These are phyloP conservation scores for Ophiostoma sp. DNA, from an alignment of 2,329 filamentous ascomycete genomes.

Conservation along the genomic window DNA sequence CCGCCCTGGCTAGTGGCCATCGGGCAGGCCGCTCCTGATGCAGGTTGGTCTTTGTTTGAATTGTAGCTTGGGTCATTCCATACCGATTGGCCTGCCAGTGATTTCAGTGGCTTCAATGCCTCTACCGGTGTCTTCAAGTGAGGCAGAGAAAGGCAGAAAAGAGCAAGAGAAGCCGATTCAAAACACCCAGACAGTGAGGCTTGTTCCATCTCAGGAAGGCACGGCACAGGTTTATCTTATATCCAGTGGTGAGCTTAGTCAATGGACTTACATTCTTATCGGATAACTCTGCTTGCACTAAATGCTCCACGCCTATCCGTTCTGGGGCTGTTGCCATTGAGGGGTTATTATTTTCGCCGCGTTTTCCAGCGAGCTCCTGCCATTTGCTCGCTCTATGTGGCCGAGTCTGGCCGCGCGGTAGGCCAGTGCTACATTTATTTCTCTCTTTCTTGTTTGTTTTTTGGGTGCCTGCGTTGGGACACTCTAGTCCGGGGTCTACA, in stretches of 20 bases:
- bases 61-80: background rate
- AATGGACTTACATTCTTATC: slow-evolving; percentile 17
- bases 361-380: slow-evolving; percentile 27
- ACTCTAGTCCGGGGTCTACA: background rate
- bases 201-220: background rate
- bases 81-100: background rate
- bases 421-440: background rate
- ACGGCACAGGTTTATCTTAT: slow-evolving; percentile 2
- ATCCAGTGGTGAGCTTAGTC: background rate
- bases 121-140: background rate
- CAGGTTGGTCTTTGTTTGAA: no score
- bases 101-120: background rate
- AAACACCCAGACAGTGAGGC: background rate
- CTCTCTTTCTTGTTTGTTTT: background rate
- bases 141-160: background rate
- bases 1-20: background rate
- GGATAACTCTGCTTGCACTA: background rate
- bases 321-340: slow-evolving; percentile 21
- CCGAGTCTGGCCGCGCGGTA: slow-evolving; percentile 14
- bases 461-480: background rate
- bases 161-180: background rate
- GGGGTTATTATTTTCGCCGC: slow-evolving; percentile 29
- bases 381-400: slow-evolving; percentile 18
- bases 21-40: background rate
- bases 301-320: slow-evolving; percentile 1